These are phyloP conservation scores for Candida silvatica DNA, from an alignment of 805 yeast genomes.

Conservation along the genomic window DNA sequence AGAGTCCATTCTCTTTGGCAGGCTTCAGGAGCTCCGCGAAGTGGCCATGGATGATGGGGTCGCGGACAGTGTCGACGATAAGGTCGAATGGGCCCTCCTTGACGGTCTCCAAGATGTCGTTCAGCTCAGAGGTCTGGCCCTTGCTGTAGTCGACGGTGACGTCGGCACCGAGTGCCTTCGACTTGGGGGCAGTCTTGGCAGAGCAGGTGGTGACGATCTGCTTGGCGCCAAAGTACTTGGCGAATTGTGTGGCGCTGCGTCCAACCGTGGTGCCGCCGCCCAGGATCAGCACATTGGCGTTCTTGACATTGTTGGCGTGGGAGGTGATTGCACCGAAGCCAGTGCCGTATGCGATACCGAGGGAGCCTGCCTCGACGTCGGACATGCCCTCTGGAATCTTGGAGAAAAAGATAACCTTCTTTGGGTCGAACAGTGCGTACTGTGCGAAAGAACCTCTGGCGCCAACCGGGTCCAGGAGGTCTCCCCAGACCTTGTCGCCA, in stretches of 20 bases:
- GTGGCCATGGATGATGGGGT: constrained; percentile 13
- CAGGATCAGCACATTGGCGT: constrained; percentile 45
- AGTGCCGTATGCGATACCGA: constrained; percentile 58
- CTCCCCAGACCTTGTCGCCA: constrained; percentile 18
- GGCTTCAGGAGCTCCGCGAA: constrained; percentile 37
- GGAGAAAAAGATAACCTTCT: constrained; percentile 13
- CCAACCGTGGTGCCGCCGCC: constrained; percentile 78
- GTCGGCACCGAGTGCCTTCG: constrained; percentile 41
- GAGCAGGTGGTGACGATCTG: constrained; percentile 48
- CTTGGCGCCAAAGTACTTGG: constrained; percentile 38
- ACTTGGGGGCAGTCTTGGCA: constrained; percentile 20
- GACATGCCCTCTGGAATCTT: constrained; percentile 39
- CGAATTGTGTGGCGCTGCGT: constrained; percentile 42
- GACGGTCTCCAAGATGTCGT: constrained; percentile 24
- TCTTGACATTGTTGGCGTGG: constrained; percentile 25
- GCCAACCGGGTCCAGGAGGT: constrained; percentile 3
- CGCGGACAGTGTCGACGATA: constrained; percentile 62
- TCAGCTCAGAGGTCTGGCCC: constrained; percentile 26
- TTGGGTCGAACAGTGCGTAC: constrained; percentile 31
- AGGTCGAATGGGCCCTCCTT: constrained; percentile 44
- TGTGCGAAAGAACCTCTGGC: constrained; percentile 36
- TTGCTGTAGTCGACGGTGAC: constrained; percentile 48
- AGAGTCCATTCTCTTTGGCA: constrained; percentile 37
- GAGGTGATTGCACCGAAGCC: constrained; percentile 30
- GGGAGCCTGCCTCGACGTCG: constrained; percentile 53